Conservation (phyloP, 2,329 filamentous ascomycete genomes). For the Hymenoscyphus albidus region DNA sequence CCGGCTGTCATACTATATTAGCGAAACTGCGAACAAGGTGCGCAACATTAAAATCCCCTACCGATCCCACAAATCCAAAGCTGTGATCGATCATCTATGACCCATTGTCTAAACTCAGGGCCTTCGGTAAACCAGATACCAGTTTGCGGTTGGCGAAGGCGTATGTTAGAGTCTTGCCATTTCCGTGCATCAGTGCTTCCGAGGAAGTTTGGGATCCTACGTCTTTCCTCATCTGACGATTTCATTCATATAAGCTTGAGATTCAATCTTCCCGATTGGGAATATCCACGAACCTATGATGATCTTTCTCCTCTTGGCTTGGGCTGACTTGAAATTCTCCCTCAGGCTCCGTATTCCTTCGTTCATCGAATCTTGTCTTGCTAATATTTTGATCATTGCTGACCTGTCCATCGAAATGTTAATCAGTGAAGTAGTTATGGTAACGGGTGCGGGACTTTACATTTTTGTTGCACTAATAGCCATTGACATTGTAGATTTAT, state of each 20-base stretch:
- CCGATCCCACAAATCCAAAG: constrained; percentile 24
- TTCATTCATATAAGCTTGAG: not conserved
- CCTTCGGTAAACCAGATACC: constrained; percentile 25
- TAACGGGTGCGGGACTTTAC: not conserved
- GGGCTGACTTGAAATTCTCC: not conserved
- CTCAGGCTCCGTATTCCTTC: not conserved
- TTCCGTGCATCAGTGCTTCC: constrained; percentile 11
- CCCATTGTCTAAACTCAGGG: constrained; percentile 17
- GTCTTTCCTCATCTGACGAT: constrained; percentile 4
- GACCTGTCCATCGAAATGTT: not conserved
- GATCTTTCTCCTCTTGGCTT: not conserved
- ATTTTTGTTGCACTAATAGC: constrained; percentile 18
- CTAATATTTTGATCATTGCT: constrained; percentile 1
- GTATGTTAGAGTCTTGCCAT: constrained; percentile 15
- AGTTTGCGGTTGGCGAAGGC: constrained; percentile 20
- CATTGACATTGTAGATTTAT: constrained; percentile 20
- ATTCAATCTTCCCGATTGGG: not conserved
- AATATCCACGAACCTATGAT: not conserved
- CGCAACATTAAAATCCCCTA: not conserved
- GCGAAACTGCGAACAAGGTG: not conserved
- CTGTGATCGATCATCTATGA: constrained; percentile 7
- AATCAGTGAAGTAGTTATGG: not conserved
- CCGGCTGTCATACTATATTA: constrained; percentile 14
- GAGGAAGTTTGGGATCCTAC: constrained; percentile 12
- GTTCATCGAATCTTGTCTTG: constrained; percentile 2